These are phyloP conservation scores for Cladobotryum mycophilum DNA, from an alignment of 2,329 filamentous ascomycete species.

Conservation along the genomic window DNA sequence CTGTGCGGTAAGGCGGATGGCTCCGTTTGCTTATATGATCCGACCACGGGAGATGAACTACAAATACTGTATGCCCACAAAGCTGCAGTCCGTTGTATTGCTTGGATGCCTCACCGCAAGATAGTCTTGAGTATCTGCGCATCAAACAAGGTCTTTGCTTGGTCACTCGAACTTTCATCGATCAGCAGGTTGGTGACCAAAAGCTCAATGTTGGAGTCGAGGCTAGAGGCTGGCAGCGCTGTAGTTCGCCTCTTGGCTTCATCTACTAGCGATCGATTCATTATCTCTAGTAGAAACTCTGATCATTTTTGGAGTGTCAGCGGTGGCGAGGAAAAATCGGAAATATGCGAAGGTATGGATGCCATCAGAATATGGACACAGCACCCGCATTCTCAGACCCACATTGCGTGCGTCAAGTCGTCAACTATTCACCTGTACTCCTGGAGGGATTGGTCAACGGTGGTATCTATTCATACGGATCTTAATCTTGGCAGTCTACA, in stretches of 20 bases:
- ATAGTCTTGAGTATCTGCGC: conserved; percentile 23
- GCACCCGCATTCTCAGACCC: conserved; percentile 16
- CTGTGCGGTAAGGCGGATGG: conserved; percentile 33
- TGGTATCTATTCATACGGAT: conserved; percentile 11
- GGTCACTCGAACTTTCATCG: conserved; percentile 5
- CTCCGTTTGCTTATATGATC: conserved; percentile 25
- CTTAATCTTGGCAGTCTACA: conserved; percentile 11
- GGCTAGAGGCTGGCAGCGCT: conserved; percentile 18
- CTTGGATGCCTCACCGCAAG: conserved; percentile 19
- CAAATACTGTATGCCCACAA: conserved; percentile 24
- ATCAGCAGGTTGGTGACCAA: conserved; percentile 13
- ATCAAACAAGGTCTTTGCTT: conserved; percentile 19
- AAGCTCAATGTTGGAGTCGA: conserved; percentile 16
- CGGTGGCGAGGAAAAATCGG: conserved; percentile 17
- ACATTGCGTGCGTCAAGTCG: conserved; percentile 25
- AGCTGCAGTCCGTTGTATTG: conserved; percentile 21
- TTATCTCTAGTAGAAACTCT: conserved; percentile 26
- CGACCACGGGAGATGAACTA: conserved; percentile 19
- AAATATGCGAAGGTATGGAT: conserved; percentile 11
- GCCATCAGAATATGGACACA: conserved; percentile 10
- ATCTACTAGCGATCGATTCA: conserved; percentile 24
- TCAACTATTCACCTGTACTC: conserved; percentile 17
- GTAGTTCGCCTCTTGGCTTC: conserved; percentile 12
- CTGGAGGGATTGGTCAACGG: conserved; percentile 25
- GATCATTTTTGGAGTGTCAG: conserved; percentile 25